Evolutionary conservation across 805 yeast genomes (phyloP), one percentile per base, ranked within the genome.

Genomic region (Lipomyces japonicus): DNA sequence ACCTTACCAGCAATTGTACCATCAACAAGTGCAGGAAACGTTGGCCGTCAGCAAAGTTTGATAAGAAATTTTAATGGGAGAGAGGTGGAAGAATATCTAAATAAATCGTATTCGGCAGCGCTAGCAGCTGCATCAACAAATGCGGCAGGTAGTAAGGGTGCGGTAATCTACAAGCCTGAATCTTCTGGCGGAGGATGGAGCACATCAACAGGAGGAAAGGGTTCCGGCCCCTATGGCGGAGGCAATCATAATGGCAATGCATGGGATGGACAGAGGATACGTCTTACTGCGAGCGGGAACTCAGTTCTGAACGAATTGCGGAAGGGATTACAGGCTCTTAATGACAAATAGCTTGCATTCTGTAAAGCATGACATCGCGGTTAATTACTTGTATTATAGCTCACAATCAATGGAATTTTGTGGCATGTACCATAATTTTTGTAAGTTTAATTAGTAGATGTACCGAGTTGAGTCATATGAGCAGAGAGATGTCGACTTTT

Each of bases 51-150:
- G 42, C 48, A 42, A 22, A 30, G 39, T 9, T 50, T 57, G 14
- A 53, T 54, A 2, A 21, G 50, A 14, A 53, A 51, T 21, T 54
- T 54, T 44, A 54, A 54, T 36, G 42, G 46, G 19, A 44, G 46
- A 19, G 58, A 54, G 30, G 58, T 54, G n/a, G 58, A 54, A 35
- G 56, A 48, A 5, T 54, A 22, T 32, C 39, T 54, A 22, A 54
- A 54, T 18, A 41, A 48, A 22, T 51, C 45, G 6, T 54, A 51
- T 32, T 39, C 48, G 9, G 37, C 31, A 6, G 46, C 58, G 6
- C 9, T 51, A 34, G 53, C 37, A 14, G 37, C 37, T 34, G 37
- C 37, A 34, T 28, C 31, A 7, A 39, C 31, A 12, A 7, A 6
- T 6, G 6, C n/a, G 16, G 39, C 31, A n/a, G 42, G 26, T n/a